Conservation (phyloP, 2,329 filamentous ascomycete genomes). For the Fusarium tupiense region DNA sequence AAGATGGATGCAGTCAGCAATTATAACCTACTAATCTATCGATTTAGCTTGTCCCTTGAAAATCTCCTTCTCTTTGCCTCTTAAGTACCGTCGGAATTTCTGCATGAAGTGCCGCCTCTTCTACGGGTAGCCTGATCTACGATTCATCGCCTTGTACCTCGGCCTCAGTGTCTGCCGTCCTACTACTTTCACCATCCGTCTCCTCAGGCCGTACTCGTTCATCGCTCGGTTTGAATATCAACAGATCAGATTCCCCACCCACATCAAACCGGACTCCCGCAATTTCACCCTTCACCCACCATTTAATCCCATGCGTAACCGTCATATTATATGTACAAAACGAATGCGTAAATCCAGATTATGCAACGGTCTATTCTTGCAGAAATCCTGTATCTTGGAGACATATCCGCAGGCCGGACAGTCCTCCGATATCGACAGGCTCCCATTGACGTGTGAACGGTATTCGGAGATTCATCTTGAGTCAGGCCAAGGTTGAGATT, state of each 20-base stretch:
- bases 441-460: not conserved
- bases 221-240: not conserved
- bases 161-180: not conserved
- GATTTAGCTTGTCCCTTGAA: too few species aligned
- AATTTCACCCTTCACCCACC: not conserved
- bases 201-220: not conserved
- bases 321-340: not conserved
- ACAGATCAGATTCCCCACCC: not conserved
- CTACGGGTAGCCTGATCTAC: not conserved
- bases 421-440: not conserved
- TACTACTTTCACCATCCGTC: not conserved
- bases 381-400: not conserved
- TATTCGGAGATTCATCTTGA: not conserved
- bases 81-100: not conserved
- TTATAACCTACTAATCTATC: too few species aligned
- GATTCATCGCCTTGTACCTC: not conserved
- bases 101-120: not conserved
- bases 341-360: not conserved
- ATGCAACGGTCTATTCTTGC: not conserved
- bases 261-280: not conserved
- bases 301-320: not conserved
- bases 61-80: fast-evolving
- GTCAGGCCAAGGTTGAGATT: too few species aligned
- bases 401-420: not conserved
- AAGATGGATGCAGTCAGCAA: too few species aligned